These are phyloP conservation scores for Pseudogymnoascus sp. DNA, from an alignment of 2,329 filamentous ascomycete genomes.

Conservation along the genomic window DNA sequence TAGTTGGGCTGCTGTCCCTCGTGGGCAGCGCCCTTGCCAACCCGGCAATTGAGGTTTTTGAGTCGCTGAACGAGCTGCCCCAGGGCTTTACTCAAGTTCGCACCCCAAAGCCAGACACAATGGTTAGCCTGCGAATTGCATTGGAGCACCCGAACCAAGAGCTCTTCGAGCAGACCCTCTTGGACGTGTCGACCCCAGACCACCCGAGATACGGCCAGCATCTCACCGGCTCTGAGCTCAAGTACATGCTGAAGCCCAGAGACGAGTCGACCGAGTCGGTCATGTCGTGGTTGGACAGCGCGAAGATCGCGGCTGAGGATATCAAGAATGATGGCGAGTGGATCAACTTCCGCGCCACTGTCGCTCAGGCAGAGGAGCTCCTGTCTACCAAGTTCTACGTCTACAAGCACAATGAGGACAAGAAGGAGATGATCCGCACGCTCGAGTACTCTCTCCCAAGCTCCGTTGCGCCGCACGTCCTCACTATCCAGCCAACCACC, in stretches of 20 bases:
- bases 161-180: conserved; percentile 17
- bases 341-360: conserved; percentile 22
- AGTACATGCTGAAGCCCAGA: conserved; percentile 35
- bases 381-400: conserved; percentile 25
- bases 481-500: conserved; percentile 36
- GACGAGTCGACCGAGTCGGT: conserved; percentile 32
- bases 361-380: conserved; percentile 24
- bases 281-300: conserved; percentile 37
- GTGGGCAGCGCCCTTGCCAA: conserved; percentile 4
- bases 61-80: conserved; percentile 18
- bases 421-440: conserved; percentile 29
- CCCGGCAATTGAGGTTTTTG: conserved; percentile 18
- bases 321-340: conserved; percentile 33
- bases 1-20: conserved; percentile 1
- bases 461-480: conserved; percentile 30
- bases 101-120: conserved; percentile 17
- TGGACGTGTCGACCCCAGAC: conserved; percentile 39
- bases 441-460: conserved; percentile 34
- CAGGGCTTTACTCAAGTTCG: conserved; percentile 21
- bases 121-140: conserved; percentile 20
- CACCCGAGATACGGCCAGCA: conserved; percentile 42
- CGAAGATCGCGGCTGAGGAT: conserved; percentile 9
- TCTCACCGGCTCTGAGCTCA: conserved; percentile 37
- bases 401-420: conserved; percentile 20
- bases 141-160: conserved; percentile 10